Evolutionary conservation across 23 red algal genomes (phyloP).

Genomic region (Gracilariopsis chorda): DNA sequence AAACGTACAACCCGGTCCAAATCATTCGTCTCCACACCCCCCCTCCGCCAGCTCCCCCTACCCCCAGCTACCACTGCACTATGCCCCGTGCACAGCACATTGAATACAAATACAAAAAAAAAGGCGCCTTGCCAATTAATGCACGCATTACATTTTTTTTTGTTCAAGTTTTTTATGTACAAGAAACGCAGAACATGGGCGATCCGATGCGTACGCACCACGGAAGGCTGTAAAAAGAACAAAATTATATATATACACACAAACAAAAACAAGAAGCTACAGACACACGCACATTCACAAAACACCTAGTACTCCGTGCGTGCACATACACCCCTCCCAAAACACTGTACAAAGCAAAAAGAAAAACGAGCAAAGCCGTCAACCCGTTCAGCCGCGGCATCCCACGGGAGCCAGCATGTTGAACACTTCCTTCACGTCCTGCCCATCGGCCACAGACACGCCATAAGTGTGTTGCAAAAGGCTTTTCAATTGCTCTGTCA

Average conservation of each 20-base stretch:
- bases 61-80: no score
- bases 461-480: slow-evolving; percentile 45
- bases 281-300: not conserved
- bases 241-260: no score
- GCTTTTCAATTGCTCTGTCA: slow-evolving; percentile 23
- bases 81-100: no score
- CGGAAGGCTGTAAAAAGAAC: no score
- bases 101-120: no score
- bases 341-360: not conserved
- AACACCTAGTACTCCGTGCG: not conserved
- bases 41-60: no score
- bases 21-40: no score
- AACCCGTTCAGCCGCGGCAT: not conserved
- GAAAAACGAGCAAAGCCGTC: not conserved
- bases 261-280: no score
- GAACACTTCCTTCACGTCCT: slow-evolving; percentile 38
- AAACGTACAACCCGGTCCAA: no score
- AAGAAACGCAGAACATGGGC: not conserved
- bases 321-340: not conserved
- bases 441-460: slow-evolving; percentile 21
- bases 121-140: no score
- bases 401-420: slow-evolving; percentile 19
- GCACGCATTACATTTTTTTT: not conserved
- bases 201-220: no score
- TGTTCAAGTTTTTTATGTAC: not conserved